Evolutionary conservation across 2,329 filamentous ascomycete genomes (phyloP).

Genomic region (Alternaria ethzedia): DNA sequence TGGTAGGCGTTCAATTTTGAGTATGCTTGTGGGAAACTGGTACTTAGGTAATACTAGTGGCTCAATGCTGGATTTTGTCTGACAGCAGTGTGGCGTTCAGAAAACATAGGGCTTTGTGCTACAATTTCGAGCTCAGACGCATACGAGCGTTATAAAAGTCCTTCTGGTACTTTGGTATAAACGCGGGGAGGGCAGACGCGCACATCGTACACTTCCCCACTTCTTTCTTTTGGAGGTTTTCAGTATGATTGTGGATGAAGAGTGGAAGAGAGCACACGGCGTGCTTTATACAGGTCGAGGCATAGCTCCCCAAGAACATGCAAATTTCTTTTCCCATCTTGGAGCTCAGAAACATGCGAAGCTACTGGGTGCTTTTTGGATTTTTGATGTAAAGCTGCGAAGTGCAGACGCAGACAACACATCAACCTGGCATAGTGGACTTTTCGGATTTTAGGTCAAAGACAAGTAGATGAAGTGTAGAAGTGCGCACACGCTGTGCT

Average conservation of each 20-base stretch:
- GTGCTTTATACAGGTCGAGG: not conserved
- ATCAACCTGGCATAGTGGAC: accelerated
- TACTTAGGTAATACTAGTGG: accelerated
- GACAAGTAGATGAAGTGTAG: not conserved
- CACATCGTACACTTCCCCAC: not conserved
- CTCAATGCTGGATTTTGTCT: not conserved
- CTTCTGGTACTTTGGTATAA: no score
- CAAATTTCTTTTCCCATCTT: no score
- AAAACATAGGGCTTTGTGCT: no score
- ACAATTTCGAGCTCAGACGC: no score
- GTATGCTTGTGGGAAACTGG: not conserved
- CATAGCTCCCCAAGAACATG: no score
- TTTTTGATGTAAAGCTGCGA: not conserved
- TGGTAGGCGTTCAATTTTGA: not conserved
- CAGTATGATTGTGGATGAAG: not conserved
- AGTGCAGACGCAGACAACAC: not conserved
- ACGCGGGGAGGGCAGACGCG: not conserved
- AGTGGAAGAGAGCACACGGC: accelerated
- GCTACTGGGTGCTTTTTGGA: no score
- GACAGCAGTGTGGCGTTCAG: not conserved
- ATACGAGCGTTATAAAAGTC: no score
- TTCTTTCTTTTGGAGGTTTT: no score
- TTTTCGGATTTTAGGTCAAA: not conserved
- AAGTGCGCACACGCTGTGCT: not conserved
- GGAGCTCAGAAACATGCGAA: no score